Base-by-base conservation (phyloP, 1,139 yeast genomes). In the Taphrina confusa region DNA sequence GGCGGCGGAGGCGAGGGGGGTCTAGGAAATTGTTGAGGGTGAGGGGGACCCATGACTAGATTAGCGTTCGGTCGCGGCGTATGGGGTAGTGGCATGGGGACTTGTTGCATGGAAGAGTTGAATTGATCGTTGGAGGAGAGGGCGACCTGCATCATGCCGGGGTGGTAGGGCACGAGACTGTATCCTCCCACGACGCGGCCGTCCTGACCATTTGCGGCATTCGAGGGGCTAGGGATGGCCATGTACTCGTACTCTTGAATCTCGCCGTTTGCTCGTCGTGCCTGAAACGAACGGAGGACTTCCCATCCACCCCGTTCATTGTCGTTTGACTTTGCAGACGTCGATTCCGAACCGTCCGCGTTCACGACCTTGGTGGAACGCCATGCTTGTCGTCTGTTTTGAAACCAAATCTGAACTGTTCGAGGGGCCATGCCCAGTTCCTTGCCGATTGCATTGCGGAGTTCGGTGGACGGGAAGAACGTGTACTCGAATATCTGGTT, bases 391-490 rank as follows among this genome's bases (percentile, higher is more conserved):
- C 76, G 68, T 36, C 71, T 67, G 64, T 73, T 73, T 62, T 73
- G 76, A 62, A 73, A 73, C 76, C 76, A 73, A 34, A 73, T 73
- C 64, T 73, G 76, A 4, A 73, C 75, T 2, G 75, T 71, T 23
- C 76, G 65, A 4, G 75, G 75, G 1, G 74, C 71, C 75, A 73
- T 73, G n/a, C 73, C 73, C 16, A 73, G 69, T 64, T 73, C 75
- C 47, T 66, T 61, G 8, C 75, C 75, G 44, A 73, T 66, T 34
- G 67, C 68, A 46, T 71, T 65, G 11, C 76, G 69, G 57, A 67
- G 69, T 58, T 72, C 75, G 3, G 73, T 69, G 8, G 75, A 66
- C 3, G 76, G 76, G 67, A 73, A 73, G 58, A 71, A 72, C 3
- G 75, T 73, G 61, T 71, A 68, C 31, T 68, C 68, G 64, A 73